A percentile compares a stretch with the other conserved stretches of the same genome.
Evolutionary conservation across 2,329 filamentous ascomycete species (phyloP).

Genomic region (Tolypocladium tropicale): DNA sequence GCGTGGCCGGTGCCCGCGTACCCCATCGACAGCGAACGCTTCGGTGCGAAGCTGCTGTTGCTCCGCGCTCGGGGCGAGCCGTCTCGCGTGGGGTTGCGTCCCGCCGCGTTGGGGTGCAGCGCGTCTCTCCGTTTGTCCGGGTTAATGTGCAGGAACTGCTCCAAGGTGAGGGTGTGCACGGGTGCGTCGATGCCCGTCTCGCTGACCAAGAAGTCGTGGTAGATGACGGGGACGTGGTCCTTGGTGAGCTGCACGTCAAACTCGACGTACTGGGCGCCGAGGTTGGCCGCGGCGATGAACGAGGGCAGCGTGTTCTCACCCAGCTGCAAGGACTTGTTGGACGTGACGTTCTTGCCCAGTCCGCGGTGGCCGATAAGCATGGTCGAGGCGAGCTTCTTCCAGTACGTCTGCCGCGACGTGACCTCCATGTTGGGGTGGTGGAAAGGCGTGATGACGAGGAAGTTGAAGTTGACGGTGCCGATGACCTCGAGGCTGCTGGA

Average conservation of each 20-base stretch:
- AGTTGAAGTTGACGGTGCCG: constrained; percentile 93
- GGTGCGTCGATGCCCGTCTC: constrained; percentile 96
- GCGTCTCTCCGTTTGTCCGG: constrained; percentile 30
- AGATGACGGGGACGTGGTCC: constrained; percentile 95
- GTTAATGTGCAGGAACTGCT: constrained; percentile 90
- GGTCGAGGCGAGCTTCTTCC: constrained; percentile 83
- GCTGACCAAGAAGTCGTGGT: constrained; percentile 95
- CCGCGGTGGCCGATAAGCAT: constrained; percentile 69
- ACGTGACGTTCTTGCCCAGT: constrained; percentile 79
- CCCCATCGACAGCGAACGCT: constrained; percentile 47
- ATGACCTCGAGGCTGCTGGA: constrained; percentile 81
- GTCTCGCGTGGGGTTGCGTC: constrained; percentile 1
- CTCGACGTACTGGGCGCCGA: constrained; percentile 69
- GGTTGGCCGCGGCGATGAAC: constrained; percentile 89
- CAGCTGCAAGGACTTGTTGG: constrained; percentile 79
- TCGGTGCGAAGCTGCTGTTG: constrained; percentile 29
- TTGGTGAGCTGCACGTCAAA: constrained; percentile 97
- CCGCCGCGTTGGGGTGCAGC: neutral
- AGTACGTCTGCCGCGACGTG: constrained; percentile 85
- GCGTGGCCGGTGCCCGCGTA: constrained; percentile 29
- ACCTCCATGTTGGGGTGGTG: constrained; percentile 88
- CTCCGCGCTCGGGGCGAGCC: constrained; percentile 14
- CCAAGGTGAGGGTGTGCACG: constrained; percentile 86
- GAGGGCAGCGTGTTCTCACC: constrained; percentile 95
- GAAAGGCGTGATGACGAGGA: constrained; percentile 89